Conservation (phyloP, 1,284 basidiomycete genomes). For the Takashimella tepidaria region DNA sequence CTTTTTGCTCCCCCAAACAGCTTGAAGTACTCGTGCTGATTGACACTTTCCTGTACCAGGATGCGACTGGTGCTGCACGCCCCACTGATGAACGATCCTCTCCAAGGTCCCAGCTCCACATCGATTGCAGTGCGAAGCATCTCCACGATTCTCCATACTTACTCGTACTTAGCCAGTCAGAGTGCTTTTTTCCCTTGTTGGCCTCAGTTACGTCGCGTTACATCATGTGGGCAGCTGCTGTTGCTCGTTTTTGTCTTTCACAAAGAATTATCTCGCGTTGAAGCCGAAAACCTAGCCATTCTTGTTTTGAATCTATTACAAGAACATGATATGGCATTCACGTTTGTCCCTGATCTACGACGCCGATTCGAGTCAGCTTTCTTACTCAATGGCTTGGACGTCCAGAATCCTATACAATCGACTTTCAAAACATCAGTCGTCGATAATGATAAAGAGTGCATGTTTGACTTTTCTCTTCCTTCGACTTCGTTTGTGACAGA, state of each 20-base stretch:
- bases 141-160: slow-evolving; percentile 22
- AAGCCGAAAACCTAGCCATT: slow-evolving; percentile 18
- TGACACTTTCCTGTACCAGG: slow-evolving; percentile 6
- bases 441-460: background rate
- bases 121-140: slow-evolving; percentile 20
- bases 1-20: background rate
- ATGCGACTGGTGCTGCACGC: slow-evolving; percentile 24
- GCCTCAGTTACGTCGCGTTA: slow-evolving; percentile 24
- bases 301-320: slow-evolving; percentile 12
- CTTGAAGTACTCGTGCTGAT: background rate
- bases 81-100: slow-evolving; percentile 15
- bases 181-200: slow-evolving; percentile 20
- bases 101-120: slow-evolving; percentile 13
- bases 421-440: background rate
- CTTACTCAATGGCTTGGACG: background rate
- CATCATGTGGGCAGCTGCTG: slow-evolving; percentile 24
- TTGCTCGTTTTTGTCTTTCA: slow-evolving; percentile 16
- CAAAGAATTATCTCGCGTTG: slow-evolving; percentile 14
- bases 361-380: background rate
- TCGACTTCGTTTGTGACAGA: background rate
- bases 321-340: slow-evolving; percentile 12
- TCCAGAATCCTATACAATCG: background rate
- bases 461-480: background rate
- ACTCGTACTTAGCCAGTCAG: slow-evolving; percentile 13
- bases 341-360: slow-evolving; percentile 11